Evolutionary conservation across 2,329 filamentous ascomycete genomes (phyloP).

Genomic region (Sporothrix brasiliensis): DNA sequence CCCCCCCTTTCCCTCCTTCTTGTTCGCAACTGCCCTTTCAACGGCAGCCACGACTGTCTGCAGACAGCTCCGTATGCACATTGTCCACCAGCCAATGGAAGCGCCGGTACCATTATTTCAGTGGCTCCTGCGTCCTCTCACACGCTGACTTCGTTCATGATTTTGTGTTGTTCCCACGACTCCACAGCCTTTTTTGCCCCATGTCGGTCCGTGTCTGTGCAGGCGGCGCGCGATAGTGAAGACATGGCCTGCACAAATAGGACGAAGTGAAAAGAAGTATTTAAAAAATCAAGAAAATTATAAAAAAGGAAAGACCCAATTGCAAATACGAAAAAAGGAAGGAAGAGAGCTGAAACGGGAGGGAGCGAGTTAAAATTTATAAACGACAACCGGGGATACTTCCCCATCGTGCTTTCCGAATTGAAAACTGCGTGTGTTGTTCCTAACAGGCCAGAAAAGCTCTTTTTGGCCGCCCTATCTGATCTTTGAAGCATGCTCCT

Average conservation of each 20-base stretch:
- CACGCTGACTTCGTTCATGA: conserved; percentile 7
- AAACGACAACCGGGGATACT: neutral
- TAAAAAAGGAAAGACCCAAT: neutral
- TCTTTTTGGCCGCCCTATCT: neutral
- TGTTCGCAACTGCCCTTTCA: conserved; percentile 45
- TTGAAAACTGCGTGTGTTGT: conserved; percentile 14
- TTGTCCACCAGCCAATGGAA: conserved; percentile 34
- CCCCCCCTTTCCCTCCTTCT: conserved; percentile 26
- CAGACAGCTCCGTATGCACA: conserved; percentile 44
- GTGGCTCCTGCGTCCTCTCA: conserved; percentile 28
- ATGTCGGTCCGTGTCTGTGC: conserved; percentile 13
- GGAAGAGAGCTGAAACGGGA: neutral
- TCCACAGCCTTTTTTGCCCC: conserved; percentile 21
- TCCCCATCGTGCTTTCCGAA: conserved; percentile 24
- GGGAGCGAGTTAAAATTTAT: neutral
- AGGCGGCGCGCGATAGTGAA: conserved; percentile 1
- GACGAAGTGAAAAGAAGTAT: neutral
- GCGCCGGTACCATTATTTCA: conserved; percentile 6
- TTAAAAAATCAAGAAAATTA: neutral
- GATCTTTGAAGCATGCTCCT: neutral
- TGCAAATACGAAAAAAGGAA: neutral
- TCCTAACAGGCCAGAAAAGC: neutral
- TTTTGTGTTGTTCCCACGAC: conserved; percentile 6
- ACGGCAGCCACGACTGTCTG: conserved; percentile 53
- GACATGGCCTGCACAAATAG: neutral